Evolutionary conservation across 1,284 basidiomycete genomes (phyloP), one percentile per base, ranked within the genome.

Genomic region (Naganishia sp.): DNA sequence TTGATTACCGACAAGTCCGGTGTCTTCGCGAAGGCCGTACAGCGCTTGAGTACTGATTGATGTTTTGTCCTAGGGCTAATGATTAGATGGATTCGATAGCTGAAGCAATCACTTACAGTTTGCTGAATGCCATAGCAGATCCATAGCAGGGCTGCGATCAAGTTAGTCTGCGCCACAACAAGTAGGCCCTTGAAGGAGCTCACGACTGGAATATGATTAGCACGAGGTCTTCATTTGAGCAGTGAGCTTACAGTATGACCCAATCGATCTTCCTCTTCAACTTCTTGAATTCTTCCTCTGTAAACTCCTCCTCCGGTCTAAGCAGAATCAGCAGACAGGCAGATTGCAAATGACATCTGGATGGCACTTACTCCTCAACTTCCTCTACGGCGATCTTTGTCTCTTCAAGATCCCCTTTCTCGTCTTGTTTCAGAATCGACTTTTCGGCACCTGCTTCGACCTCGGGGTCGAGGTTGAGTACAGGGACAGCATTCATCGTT

Each of bases 191-290:
- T 10, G 35, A 9, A 10, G 13, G 13, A 39, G 25, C 47, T 49
- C 47, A 49, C 47, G 47, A 13, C 47, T 49, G 21, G 7, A 49
- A 25, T 25, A 13, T 54, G 52, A 5, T 66, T 28, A 46, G 54
- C 35, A 13, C 1, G 35, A 39, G 13, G 13, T 39, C 7, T 13
- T 6, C 13, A 39, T 39, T 13, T 28, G 28, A 28, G 28, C 54
- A 4, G 39, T 51, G 46, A 42, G 71, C 67, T 46, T 71, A 69
- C 43, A 77, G 62, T 9, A 75, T 70, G 56, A 70, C 63, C 21
- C 53, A 65, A 53, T 75, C 73, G 64, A 73, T 67, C 69, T 75
- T 75, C 50, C 74, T 64, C 10, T 71, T 70, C 15, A 77, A 63
- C 25, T 55, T 65, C 35, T 70, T 70, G 45, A 70, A 71, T 18